These are phyloP conservation scores for Boletellus sp. DNA, from an alignment of 768 basidiomycete species.

Conservation along the genomic window DNA sequence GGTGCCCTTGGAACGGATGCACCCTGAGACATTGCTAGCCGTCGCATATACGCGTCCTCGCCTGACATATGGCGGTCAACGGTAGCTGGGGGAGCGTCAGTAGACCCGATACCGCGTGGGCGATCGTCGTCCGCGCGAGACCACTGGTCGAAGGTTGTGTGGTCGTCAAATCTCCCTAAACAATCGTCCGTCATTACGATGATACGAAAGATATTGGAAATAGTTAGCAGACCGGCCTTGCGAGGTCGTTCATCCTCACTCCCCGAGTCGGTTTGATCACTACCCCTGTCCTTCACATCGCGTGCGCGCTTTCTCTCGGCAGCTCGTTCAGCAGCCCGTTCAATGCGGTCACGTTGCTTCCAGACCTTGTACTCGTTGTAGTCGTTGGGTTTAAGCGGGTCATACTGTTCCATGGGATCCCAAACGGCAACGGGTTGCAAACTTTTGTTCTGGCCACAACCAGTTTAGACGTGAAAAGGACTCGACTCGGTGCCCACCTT, in stretches of 20 bases:
- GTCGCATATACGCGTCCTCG: conserved; percentile 78
- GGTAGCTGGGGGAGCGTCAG: conserved; percentile 31
- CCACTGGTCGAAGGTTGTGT: conserved; percentile 50
- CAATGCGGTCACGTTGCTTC: conserved; percentile 72
- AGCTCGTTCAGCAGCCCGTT: conserved; percentile 59
- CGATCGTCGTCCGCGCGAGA: conserved; percentile 49
- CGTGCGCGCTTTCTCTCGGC: conserved; percentile 58
- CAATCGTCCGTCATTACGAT: conserved; percentile 25
- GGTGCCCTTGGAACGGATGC: conserved; percentile 15
- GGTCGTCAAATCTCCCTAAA: conserved; percentile 34
- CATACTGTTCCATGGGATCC: conserved; percentile 80
- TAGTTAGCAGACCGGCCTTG: conserved; percentile 54
- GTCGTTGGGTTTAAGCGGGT: conserved; percentile 81
- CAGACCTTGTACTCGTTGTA: conserved; percentile 85
- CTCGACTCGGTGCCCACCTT: conserved; percentile 45
- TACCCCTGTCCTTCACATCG: conserved; percentile 43
- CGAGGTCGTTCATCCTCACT: conserved; percentile 66
- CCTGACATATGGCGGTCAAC: conserved; percentile 56
- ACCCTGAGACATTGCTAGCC: conserved; percentile 63
- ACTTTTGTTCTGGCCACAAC: conserved; percentile 53
- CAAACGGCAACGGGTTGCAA: conserved; percentile 51
- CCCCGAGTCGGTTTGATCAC: conserved; percentile 62
- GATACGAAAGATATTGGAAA: neutral
- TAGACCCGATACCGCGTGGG: conserved; percentile 23
- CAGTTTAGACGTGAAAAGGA: neutral